Percentiles rank a stretch among this genome's conserved stretches.
phyloP scores from a whole-genome alignment of 106 monocot species.

The Dioscorea alata region DNA sequence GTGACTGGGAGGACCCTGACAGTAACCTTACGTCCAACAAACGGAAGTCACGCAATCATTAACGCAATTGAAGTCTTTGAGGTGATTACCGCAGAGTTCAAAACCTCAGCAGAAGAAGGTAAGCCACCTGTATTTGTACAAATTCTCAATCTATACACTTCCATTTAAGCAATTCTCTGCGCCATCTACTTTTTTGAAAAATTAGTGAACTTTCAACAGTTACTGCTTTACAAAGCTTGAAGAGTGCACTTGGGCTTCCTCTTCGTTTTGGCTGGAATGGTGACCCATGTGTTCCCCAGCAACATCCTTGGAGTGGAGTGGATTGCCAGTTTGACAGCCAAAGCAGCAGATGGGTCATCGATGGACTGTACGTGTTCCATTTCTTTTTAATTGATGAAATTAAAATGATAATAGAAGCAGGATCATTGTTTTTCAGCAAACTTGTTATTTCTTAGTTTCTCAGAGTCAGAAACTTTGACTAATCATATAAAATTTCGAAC shows the following conservation, averaged over 20 bases:
- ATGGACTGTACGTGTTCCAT: conserved; percentile 72
- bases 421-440: too few relatives aligned
- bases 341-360: conserved; percentile 65
- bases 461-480: too few relatives aligned
- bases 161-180: background rate
- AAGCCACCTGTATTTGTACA: background rate
- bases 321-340: conserved; percentile 78
- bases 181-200: too few relatives aligned
- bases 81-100: conserved; percentile 64
- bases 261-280: conserved; percentile 98
- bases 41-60: conserved; percentile 68
- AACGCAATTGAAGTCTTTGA: conserved; percentile 92
- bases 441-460: too few relatives aligned
- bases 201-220: conserved; percentile 33
- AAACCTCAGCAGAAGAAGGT: conserved; percentile 79
- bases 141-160: background rate
- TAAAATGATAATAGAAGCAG: too few relatives aligned
- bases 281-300: conserved; percentile 97
- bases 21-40: conserved; percentile 51
- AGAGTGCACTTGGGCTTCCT: conserved; percentile 69
- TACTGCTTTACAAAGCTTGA: conserved; percentile 60
- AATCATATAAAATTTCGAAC: too few relatives aligned
- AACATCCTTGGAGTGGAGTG: conserved; percentile 98
- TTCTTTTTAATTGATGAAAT: too few relatives aligned
- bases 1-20: conserved; percentile 60